A percentile compares a stretch with the other conserved stretches of the same genome.
phyloP scores from a whole-genome alignment of 768 basidiomycete genomes.

The Boletus rufocinnamomeus region DNA sequence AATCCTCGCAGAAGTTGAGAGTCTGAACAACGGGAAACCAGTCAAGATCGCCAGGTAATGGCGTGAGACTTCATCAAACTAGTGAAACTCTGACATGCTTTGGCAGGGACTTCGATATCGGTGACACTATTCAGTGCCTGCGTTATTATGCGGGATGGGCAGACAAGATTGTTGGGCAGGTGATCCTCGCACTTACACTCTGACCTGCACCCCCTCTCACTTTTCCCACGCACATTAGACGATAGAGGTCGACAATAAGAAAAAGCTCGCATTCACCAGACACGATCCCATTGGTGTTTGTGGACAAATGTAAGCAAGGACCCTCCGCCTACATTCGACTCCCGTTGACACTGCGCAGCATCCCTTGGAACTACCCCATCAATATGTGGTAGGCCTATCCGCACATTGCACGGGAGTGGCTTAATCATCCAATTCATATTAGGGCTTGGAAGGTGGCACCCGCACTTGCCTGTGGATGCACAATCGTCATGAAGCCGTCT shows the following conservation, averaged over 20 bases:
- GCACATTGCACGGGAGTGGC: constrained; percentile 2
- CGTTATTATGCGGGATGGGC: constrained; percentile 96
- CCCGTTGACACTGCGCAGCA: constrained; percentile 43
- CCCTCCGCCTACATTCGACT: constrained; percentile 12
- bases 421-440: constrained; percentile 4
- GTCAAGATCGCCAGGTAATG: constrained; percentile 54
- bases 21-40: constrained; percentile 93
- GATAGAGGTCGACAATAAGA: constrained; percentile 77
- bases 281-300: constrained; percentile 95
- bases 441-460: constrained; percentile 94
- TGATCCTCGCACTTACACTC: constrained; percentile 29
- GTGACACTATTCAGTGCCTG: constrained; percentile 73
- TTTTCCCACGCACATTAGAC: constrained; percentile 42
- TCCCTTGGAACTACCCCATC: constrained; percentile 94
- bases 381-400: constrained; percentile 65
- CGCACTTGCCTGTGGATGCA: constrained; percentile 88
- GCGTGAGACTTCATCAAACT: constrained; percentile 37
- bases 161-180: constrained; percentile 91
- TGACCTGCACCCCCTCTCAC: constrained; percentile 3
- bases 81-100: constrained; percentile 2
- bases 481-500: constrained; percentile 94
- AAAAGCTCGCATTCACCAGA: constrained; percentile 82
- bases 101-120: constrained; percentile 75
- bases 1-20: constrained; percentile 80
- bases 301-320: constrained; percentile 73